These are phyloP conservation scores for Gliomastix tumulicola DNA, from an alignment of 2,329 filamentous ascomycete genomes.

Conservation along the genomic window DNA sequence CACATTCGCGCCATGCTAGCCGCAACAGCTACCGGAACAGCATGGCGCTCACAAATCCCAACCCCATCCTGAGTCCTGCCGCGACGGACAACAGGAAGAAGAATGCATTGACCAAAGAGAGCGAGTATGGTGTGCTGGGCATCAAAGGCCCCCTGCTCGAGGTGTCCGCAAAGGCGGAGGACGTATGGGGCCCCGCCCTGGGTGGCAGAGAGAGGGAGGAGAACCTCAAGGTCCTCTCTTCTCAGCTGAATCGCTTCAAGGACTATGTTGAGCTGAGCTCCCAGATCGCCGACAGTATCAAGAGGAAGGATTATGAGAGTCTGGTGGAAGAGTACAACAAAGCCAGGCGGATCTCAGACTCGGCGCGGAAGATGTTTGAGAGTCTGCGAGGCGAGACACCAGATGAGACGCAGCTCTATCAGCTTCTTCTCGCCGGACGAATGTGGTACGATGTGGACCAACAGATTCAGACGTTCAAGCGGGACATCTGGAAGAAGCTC, in stretches of 20 bases:
- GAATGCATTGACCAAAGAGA: slow-evolving; percentile 88
- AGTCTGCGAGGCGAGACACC: slow-evolving; percentile 47
- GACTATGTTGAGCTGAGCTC: slow-evolving; percentile 77
- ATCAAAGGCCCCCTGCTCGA: slow-evolving; percentile 86
- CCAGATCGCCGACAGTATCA: slow-evolving; percentile 75
- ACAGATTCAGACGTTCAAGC: slow-evolving; percentile 81
- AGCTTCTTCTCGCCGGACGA: slow-evolving; percentile 78
- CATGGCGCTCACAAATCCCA: slow-evolving; percentile 28
- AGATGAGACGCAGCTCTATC: slow-evolving; percentile 74
- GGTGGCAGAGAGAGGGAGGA: slow-evolving; percentile 89
- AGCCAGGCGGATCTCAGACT: slow-evolving; percentile 75
- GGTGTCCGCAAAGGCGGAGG: slow-evolving; percentile 88
- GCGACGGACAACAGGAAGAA: slow-evolving; percentile 61
- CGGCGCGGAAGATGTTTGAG: slow-evolving; percentile 64
- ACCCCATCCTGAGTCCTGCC: slow-evolving; percentile 21
- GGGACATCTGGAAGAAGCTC: slow-evolving; percentile 80
- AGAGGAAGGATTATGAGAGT: slow-evolving; percentile 82
- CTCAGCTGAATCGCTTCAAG: slow-evolving; percentile 70
- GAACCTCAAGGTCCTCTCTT: slow-evolving; percentile 70
- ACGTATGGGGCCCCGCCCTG: slow-evolving; percentile 93
- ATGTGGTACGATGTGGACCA: slow-evolving; percentile 95
- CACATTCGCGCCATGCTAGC: slow-evolving; percentile 62
- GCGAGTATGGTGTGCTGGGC: slow-evolving; percentile 79
- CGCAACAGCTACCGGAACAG: slow-evolving; percentile 57
- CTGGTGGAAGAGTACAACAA: slow-evolving; percentile 81